Base-by-base conservation (phyloP, 1,139 yeast genomes). In the Saccharomyces hybrid region DNA sequence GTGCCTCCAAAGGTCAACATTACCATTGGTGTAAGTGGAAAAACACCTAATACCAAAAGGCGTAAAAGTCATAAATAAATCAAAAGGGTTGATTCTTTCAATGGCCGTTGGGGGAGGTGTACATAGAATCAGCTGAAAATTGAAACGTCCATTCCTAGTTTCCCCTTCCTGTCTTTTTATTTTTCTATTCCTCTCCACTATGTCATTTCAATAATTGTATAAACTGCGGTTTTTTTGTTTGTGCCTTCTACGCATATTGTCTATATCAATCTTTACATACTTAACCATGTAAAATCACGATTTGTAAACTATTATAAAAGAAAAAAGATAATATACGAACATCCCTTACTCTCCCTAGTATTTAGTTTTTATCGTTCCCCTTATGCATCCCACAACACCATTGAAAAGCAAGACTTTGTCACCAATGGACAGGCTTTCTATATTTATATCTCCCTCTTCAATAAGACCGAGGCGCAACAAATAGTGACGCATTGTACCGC, bases 1-100 rank as follows among this genome's bases (percentile, higher is more conserved):
- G 86, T 88, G 25, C 98, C 99, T 48, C 99, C 99, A 61, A 90
- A 90, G 76, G 99, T 93, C 54, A 93, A 93, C 69, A 91, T 93
- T 59, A 86, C 96, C 41, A 89, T 93, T 62, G 99, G 98, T 16
- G 88, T 96, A 49, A 87, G 96, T 70, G 95, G 95, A 19, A 83
- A 84, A 69, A 77, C 86, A 9, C 66, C 67, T 46, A 46, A 51
- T 2, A 49, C 52, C 46, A 68, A 67, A 58, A 68, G 66, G 56
- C 66, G 70, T 54, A 67, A 58, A 55, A 57, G 58, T 44, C 56
- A 58, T 46, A 60, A 55, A 53, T 55, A 57, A 38, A 14, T 38
- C 11, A 3, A 38, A 38, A 3, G 23, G 23, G 23, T 16, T 38
- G 5, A 7, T 14, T 38, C 23, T 38, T 38, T 14, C 11, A 14